These are phyloP conservation scores for Papilionanthe hybrid DNA, from an alignment of 116 monocot species.

Conservation along the genomic window DNA sequence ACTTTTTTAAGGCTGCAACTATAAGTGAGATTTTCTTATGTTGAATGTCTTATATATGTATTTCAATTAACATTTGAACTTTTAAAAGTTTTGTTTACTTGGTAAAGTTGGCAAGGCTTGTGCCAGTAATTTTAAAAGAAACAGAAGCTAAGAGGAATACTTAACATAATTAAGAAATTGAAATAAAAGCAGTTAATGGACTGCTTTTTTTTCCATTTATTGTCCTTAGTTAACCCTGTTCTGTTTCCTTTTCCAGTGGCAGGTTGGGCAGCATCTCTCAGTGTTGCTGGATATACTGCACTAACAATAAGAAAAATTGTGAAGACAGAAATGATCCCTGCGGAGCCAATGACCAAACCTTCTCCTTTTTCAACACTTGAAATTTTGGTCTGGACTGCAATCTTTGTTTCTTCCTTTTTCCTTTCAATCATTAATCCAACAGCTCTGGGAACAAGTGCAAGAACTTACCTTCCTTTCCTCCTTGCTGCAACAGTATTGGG, in stretches of 20 bases:
- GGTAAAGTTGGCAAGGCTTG: too few relatives aligned
- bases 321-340: constrained; percentile 79
- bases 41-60: too few relatives aligned
- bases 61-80: too few relatives aligned
- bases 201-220: neutral
- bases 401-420: constrained; percentile 61
- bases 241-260: constrained; percentile 68
- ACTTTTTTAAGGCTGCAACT: neutral
- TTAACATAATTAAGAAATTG: neutral
- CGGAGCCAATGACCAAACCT: constrained; percentile 26
- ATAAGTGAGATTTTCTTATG: too few relatives aligned
- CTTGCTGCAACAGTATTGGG: constrained; percentile 87
- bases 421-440: constrained; percentile 54
- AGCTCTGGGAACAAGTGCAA: constrained; percentile 83
- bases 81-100: neutral
- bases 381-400: constrained; percentile 57
- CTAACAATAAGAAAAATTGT: constrained; percentile 77
- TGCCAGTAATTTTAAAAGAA: too few relatives aligned
- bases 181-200: neutral
- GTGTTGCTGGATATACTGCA: constrained; percentile 85
- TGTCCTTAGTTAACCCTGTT: constrained; percentile 6
- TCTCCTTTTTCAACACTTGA: constrained; percentile 64
- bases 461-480: constrained; percentile 81
- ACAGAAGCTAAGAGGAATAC: neutral
- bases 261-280: constrained; percentile 91